phyloP scores from a whole-genome alignment of 2,329 filamentous ascomycete genomes.

The Onygenales sp. region DNA sequence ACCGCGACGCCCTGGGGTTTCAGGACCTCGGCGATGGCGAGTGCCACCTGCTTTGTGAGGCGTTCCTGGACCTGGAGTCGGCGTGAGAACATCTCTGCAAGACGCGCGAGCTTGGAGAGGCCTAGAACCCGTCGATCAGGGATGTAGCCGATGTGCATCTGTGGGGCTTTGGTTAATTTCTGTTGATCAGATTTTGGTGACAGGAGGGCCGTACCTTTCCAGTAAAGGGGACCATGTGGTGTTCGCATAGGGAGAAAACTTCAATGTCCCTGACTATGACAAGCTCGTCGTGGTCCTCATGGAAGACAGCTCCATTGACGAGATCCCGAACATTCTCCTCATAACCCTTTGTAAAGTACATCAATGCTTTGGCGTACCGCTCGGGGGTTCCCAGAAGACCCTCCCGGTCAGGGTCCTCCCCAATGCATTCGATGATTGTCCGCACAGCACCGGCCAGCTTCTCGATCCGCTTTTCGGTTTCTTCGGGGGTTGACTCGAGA shows the following conservation, averaged over 20 bases:
- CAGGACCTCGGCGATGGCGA: slow-evolving; percentile 85
- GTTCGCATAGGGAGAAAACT: slow-evolving; percentile 88
- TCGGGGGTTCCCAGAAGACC: slow-evolving; percentile 60
- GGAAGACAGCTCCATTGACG: slow-evolving; percentile 88
- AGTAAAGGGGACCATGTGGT: slow-evolving; percentile 91
- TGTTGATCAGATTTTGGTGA: background rate
- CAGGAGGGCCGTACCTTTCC: slow-evolving; percentile 62
- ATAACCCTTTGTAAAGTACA: slow-evolving; percentile 94
- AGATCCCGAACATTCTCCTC: slow-evolving; percentile 88
- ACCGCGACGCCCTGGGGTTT: slow-evolving; percentile 92
- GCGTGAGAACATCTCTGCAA: slow-evolving; percentile 93
- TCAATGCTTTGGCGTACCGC: slow-evolving; percentile 88
- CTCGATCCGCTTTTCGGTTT: slow-evolving; percentile 47
- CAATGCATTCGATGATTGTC: slow-evolving; percentile 57
- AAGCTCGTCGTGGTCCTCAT: slow-evolving; percentile 93
- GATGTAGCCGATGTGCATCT: slow-evolving; percentile 99
- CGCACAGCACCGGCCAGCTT: slow-evolving; percentile 55
- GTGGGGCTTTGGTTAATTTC: slow-evolving; percentile 9
- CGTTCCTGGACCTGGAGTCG: slow-evolving; percentile 93
- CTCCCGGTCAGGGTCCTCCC: slow-evolving; percentile 56
- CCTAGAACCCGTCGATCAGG: slow-evolving; percentile 85
- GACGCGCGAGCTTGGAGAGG: slow-evolving; percentile 87
- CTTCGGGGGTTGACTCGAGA: slow-evolving; percentile 48
- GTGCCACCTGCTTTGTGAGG: slow-evolving; percentile 88
- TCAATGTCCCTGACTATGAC: slow-evolving; percentile 98